Base-by-base conservation (phyloP, 177 flowering plant genomes). In the Vitis hybrid region DNA sequence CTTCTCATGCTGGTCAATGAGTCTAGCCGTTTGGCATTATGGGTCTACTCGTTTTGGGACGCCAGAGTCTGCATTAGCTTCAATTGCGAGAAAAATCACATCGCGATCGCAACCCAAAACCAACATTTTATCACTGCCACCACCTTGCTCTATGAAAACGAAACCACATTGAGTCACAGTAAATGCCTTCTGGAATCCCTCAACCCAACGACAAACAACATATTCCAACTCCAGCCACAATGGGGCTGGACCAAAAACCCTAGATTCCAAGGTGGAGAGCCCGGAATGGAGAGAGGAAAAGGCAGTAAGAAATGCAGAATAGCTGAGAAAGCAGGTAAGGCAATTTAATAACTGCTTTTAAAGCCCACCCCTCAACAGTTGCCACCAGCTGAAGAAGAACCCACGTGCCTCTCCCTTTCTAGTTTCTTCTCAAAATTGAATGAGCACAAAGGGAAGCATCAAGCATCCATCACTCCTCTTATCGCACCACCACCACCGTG, bases 1-100 rank as follows among this genome's bases (percentile, higher is more conserved):
- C 76, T 79, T 80, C 81, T 84, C 90, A 88, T 88, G 80, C 84
- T 85, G 77, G 72, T 46, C 52, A 56, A 52, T 52, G 10, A 6
- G 64, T 35, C 15, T 12, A 6, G 1, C 61, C 15, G 16, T 63
- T 12, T 16, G 32, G 51, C 15, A 30, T n/a, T 21, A 55, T 2
- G 70, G 65, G 58, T 68, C 78, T 72, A 79, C 59, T 82, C 72
- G 68, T 74, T 72, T 72, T 56, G 11, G 15, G 51, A 15, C 30
- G 2, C 7, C 9, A 18, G n/a, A 61, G 27, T 57, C 35, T 56
- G 60, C 61, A 27, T 2, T 9, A 52, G 24, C 8, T 46, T 24
- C 19, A 52, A 71, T 16, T 19, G 10, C 48, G 58, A 57, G 65
- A 56, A 65, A 40, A 18, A 40, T 24, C 62, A 54, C 65, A 66